These are phyloP conservation scores for Penicillium alfredii DNA, from an alignment of 495 filamentous ascomycete species.

Conservation along the genomic window DNA sequence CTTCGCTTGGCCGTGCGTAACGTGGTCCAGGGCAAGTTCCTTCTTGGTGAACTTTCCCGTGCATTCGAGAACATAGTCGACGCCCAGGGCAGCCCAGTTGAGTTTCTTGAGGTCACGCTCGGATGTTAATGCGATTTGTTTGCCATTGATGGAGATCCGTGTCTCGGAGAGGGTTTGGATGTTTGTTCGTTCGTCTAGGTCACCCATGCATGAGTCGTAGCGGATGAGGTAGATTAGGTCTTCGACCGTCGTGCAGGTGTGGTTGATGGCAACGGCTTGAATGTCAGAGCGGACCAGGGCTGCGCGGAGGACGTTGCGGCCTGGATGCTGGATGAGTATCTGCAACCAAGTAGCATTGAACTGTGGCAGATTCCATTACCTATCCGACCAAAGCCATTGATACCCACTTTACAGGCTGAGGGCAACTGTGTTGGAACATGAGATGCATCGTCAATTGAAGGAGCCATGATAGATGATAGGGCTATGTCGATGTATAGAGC, in stretches of 20 bases:
- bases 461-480: conserved; percentile 17
- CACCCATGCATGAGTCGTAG: conserved; percentile 33
- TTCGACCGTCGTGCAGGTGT: conserved; percentile 29
- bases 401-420: conserved; percentile 24
- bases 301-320: conserved; percentile 33
- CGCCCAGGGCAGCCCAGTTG: conserved; percentile 26
- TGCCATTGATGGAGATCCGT: conserved; percentile 22
- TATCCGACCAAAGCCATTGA: conserved; percentile 33
- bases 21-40: conserved; percentile 26
- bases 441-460: conserved; percentile 24
- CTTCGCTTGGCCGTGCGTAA: conserved; percentile 28
- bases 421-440: conserved; percentile 5
- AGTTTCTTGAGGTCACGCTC: conserved; percentile 31
- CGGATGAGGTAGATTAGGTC: conserved; percentile 36
- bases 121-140: conserved; percentile 26
- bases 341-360: not conserved
- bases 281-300: conserved; percentile 27
- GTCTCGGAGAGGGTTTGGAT: conserved; percentile 25
- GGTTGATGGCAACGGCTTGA: conserved; percentile 32
- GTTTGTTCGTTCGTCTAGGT: conserved; percentile 20
- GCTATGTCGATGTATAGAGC: not conserved
- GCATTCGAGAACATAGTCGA: conserved; percentile 33
- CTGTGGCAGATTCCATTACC: conserved; percentile 10
- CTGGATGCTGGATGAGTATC: conserved; percentile 4
- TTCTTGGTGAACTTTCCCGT: conserved; percentile 35